Percentiles rank a stretch among this genome's conserved stretches.
Conservation (phyloP, 345 rosid species). For the Corchorus olitorius region DNA sequence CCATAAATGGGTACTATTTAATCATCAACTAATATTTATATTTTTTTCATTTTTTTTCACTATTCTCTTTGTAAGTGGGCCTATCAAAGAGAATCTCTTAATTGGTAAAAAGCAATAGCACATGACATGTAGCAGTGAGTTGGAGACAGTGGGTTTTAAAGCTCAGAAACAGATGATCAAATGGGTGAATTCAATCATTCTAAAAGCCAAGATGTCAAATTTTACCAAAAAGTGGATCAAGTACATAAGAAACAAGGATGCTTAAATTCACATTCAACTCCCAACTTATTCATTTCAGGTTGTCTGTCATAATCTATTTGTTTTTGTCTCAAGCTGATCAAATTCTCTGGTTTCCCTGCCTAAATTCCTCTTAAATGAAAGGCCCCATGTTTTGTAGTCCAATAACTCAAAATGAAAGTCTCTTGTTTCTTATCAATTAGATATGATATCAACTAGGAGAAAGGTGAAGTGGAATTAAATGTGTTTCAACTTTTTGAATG, state of each 20-base stretch:
- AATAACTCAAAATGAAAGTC: neutral
- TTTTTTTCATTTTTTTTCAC: neutral
- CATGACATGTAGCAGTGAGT: conserved; percentile 27
- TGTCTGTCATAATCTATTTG: conserved; percentile 10
- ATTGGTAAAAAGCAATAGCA: conserved; percentile 17
- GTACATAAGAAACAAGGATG: neutral
- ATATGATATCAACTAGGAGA: neutral
- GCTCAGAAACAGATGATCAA: neutral
- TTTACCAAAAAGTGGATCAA: neutral
- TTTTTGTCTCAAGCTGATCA: neutral
- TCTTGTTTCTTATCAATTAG: neutral
- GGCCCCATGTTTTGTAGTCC: conserved; percentile 1
- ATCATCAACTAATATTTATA: neutral
- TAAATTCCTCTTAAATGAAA: neutral
- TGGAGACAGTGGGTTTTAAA: conserved; percentile 24
- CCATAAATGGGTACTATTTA: conserved; percentile 5
- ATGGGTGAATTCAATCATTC: conserved; percentile 13
- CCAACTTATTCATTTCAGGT: neutral
- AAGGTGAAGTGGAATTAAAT: neutral
- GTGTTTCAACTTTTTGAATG: neutral
- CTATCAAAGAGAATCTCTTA: conserved; percentile 14
- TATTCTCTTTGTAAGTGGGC: conserved; percentile 8
- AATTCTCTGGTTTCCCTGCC: neutral
- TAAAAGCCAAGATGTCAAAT: conserved; percentile 8
- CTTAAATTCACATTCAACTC: neutral